Base-by-base conservation (phyloP, 163 green algal species). In the Dunaliella salina region DNA sequence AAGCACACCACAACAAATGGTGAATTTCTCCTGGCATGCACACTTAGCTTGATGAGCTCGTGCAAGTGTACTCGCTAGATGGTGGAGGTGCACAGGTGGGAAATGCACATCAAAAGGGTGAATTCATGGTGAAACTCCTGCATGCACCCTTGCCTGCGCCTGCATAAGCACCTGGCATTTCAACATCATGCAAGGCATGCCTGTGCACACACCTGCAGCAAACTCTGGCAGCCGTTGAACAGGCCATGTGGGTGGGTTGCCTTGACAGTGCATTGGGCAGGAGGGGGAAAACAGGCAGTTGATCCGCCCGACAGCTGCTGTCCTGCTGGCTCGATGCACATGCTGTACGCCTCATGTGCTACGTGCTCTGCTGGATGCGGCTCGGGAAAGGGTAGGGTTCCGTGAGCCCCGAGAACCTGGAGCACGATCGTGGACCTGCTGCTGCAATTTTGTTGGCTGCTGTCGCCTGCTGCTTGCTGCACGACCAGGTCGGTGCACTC, bases 161-260 rank as follows among this genome's bases (percentile, higher is more conserved):
- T 8, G 40, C 40, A 50, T 50, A 8, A 50, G 40, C 40, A 15
- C 40, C 40, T 8, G 8, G 8, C 40, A 8, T 50, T 50, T 3
- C 40, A 50, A 15, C 3, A 50, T 50, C 8, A 8, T 50, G 40
- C 40, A 50, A 22, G 75, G 30, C 75, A 40, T 26, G 30, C 33
- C 17, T 82, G 81, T n/a, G 86, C 50, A 15, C 30, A 0, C 80
- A 83, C 25, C 57, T 83, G 33, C 50, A 86, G 82, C 82, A 86
- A 12, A 25, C 86, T 8, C 67, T 88, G 33, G 86, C 86, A 30
- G 8, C 63, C 63, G 11, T 75, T 75, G 24, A 75, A 75, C 63
- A 75, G 63, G 63, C 63, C 63, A 75, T 75, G 63, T 5, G 63
- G 22, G 24, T 26, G 22, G 63, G 63, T 75, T 75, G 63, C 63